Evolutionary conservation across 176 grass and related monocot species (phyloP).

Genomic region (Carex littledalei): DNA sequence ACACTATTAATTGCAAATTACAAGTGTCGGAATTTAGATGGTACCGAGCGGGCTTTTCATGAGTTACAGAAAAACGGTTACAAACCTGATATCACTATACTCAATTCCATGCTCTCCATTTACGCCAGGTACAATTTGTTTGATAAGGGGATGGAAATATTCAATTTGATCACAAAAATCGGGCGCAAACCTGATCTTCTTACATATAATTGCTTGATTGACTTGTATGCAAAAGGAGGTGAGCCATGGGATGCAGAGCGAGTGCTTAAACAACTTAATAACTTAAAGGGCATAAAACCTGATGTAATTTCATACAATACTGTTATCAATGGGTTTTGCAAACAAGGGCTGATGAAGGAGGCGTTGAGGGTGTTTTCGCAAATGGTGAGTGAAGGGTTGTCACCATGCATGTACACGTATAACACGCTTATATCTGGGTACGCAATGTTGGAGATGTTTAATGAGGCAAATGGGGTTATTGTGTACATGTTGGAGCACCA

Average conservation of each 20-base stretch:
- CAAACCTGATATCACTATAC: slow-evolving; percentile 72
- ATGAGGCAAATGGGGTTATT: slow-evolving; percentile 62
- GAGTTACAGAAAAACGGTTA: slow-evolving; percentile 73
- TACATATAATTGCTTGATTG: slow-evolving; percentile 85
- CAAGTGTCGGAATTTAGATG: slow-evolving; percentile 48
- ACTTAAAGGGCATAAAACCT: slow-evolving; percentile 44
- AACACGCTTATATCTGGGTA: slow-evolving; percentile 73
- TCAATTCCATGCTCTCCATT: slow-evolving; percentile 83
- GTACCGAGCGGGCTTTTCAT: slow-evolving; percentile 58
- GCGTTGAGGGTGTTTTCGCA: slow-evolving; percentile 67
- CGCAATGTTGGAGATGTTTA: slow-evolving; percentile 61
- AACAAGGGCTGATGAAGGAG: slow-evolving; percentile 73
- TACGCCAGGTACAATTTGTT: slow-evolving; percentile 69
- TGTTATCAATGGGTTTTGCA: slow-evolving; percentile 92
- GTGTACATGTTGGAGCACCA: slow-evolving; percentile 81
- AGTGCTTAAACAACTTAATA: slow-evolving; percentile 58
- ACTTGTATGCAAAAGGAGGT: slow-evolving; percentile 72
- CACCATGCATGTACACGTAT: slow-evolving; percentile 63
- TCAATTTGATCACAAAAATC: slow-evolving; percentile 42
- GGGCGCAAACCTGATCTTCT: slow-evolving; percentile 67
- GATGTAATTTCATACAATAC: slow-evolving; percentile 90
- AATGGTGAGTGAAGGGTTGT: slow-evolving; percentile 62
- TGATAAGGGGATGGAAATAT: slow-evolving; percentile 49
- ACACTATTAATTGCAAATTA: slow-evolving; percentile 77
- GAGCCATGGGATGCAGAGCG: slow-evolving; percentile 80